Conservation (phyloP, 164 flowering plant genomes). For the Sedum album region DNA sequence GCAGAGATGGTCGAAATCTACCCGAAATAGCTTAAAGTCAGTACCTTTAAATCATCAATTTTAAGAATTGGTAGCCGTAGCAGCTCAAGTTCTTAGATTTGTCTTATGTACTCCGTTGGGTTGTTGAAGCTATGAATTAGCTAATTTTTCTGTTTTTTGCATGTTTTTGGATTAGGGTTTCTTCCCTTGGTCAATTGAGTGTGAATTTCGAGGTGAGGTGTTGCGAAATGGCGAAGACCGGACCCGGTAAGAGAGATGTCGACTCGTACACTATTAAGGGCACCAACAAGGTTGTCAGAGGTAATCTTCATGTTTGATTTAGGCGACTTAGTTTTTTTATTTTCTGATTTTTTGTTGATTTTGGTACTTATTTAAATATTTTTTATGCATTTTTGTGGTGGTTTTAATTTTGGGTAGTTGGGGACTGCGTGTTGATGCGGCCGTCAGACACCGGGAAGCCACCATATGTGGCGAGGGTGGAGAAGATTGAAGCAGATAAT, state of each 20-base stretch:
- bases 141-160: not conserved
- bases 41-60: not conserved
- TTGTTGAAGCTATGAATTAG: not conserved
- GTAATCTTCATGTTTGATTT: not conserved
- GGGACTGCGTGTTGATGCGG: too few species aligned
- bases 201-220: not conserved
- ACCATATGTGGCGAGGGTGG: too few species aligned
- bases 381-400: not conserved
- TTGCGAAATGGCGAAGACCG: conserved; percentile 7
- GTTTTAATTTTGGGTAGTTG: conserved; percentile 13
- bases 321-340: not conserved
- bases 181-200: not conserved
- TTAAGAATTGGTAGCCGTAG: not conserved
- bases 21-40: not conserved
- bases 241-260: conserved; percentile 2
- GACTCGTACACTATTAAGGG: too few species aligned
- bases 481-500: conserved; percentile 23
- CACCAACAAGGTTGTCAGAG: conserved; percentile 10
- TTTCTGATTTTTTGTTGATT: not conserved
- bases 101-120: not conserved
- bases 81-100: not conserved
- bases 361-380: not conserved
- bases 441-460: too few species aligned
- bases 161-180: not conserved
- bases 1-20: not conserved